Percentiles rank a stretch among this genome's conserved stretches.
phyloP scores from a whole-genome alignment of 306 rosid species.

The Carpinus viminea region DNA sequence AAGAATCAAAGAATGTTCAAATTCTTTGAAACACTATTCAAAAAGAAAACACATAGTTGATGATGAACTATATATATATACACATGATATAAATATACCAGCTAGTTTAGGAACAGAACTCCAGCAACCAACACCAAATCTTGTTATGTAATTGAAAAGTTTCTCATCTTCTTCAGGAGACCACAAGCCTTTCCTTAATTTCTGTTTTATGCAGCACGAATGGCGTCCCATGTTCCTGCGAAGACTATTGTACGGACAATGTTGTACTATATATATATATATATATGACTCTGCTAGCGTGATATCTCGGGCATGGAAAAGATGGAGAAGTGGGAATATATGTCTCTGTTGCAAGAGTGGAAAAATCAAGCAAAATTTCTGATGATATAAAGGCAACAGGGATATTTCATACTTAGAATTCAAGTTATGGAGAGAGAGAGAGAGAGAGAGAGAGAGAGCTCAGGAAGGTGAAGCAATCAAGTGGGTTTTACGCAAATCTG shows the following conservation, averaged over 20 bases:
- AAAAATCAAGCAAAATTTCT: conserved; percentile 43
- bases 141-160: conserved; percentile 82
- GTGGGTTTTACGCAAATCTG: conserved; percentile 93
- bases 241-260: conserved; percentile 27
- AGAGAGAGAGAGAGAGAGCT: conserved; percentile 28
- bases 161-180: conserved; percentile 97
- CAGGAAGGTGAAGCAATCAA: conserved; percentile 82
- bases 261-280: background rate
- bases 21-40: background rate
- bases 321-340: conserved; percentile 36
- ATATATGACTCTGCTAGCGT: background rate
- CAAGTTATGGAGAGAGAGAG: conserved; percentile 55
- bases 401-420: conserved; percentile 76
- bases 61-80: too few species aligned
- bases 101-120: conserved; percentile 94
- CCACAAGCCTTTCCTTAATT: conserved; percentile 88
- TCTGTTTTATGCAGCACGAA: conserved; percentile 79
- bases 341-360: conserved; percentile 39
- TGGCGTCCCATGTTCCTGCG: conserved; percentile 68
- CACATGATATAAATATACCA: conserved; percentile 41
- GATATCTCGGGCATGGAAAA: conserved; percentile 31
- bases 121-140: conserved; percentile 96
- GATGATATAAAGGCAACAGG: conserved; percentile 53
- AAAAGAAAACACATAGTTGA: background rate
- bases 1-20: conserved; percentile 14